A percentile compares a stretch with the other conserved stretches of the same genome.
Evolutionary conservation across 2,329 filamentous ascomycete genomes (phyloP).

Genomic region (Bipolaris oryzae): DNA sequence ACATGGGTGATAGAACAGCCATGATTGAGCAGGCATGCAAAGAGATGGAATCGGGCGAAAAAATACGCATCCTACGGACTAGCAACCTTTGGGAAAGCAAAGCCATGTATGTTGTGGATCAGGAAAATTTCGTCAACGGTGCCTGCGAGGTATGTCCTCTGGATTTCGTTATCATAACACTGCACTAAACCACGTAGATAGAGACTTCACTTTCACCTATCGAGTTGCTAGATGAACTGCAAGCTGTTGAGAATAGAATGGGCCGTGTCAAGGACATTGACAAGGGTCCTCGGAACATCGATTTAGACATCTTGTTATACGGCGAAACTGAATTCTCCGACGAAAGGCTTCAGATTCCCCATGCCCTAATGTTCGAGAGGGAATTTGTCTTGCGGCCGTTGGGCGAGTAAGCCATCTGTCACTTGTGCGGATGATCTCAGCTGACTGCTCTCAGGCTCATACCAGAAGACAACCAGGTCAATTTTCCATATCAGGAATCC

Average conservation of each 20-base stretch:
- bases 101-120: conserved; percentile 94
- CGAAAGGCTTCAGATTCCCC: conserved; percentile 81
- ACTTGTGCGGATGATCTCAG: not conserved
- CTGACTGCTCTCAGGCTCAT: conserved; percentile 35
- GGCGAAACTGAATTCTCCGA: conserved; percentile 68
- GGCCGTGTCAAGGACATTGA: conserved; percentile 85
- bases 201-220: conserved; percentile 78
- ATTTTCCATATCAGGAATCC: conserved; percentile 55
- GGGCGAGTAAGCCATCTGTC: conserved; percentile 66
- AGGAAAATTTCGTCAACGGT: conserved; percentile 88
- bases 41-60: conserved; percentile 70
- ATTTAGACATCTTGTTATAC: conserved; percentile 89
- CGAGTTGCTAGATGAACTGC: conserved; percentile 77
- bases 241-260: conserved; percentile 79
- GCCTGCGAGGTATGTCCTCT: conserved; percentile 76
- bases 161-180: not conserved
- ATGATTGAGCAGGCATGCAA: conserved; percentile 85
- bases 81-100: conserved; percentile 93
- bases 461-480: conserved; percentile 22
- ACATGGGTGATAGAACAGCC: conserved; percentile 81
- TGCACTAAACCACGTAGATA: conserved; percentile 61
- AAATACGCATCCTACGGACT: conserved; percentile 76
- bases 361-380: conserved; percentile 82
- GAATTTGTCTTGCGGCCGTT: conserved; percentile 93
- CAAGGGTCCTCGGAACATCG: conserved; percentile 93